Base-by-base conservation (phyloP, 1,284 basidiomycete species). In the Schizophyllum amplum region DNA sequence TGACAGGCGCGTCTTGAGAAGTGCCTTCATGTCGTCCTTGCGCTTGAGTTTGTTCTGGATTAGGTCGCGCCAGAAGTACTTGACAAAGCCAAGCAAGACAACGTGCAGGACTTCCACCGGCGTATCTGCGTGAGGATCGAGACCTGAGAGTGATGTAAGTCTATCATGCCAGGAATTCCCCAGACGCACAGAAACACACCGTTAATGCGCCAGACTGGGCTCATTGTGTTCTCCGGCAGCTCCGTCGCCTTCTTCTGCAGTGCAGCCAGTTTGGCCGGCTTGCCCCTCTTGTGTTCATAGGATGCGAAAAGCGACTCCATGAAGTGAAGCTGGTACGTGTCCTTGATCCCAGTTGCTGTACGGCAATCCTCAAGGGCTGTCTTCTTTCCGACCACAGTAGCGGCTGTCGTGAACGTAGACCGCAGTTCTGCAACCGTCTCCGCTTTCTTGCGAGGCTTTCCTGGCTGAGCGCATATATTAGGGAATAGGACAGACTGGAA, bases 31-130 rank as follows among this genome's bases (percentile, higher is more conserved):
- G 2, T 55, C 55, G 3, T 55, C 15, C 6, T 63, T 66, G 0
- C 61, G 60, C 20, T 66, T 65, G 21, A 64, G 50, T 26, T 67
- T 64, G 24, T 64, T 60, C 20, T 66, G 52, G 4, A 73, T 59
- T 0, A 65, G 47, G 59, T 74, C 71, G 0, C 65, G 61, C 73
- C 73, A 74, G 9, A 74, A 61, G 53, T 74, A 75, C 49, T 74
- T 73, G 50, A 73, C 63, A 60, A 73, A 70, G 0, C 73, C 71
- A 1, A 75, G 66, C 0, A 75, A 61, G n/a, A 74, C 62, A 2
- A 70, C 66, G 60, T 75, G 73, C 0, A 75, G 58, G 11, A 73
- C 68, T 51, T 75, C 68, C 4, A 72, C 66, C 0, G 71, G 72
- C 0, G 69, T 73, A 55, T 74, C 72, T 20, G 52, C 57, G 55